phyloP scores from a whole-genome alignment of 2,329 filamentous ascomycete genomes.

The Aspergillus thermomutatus region DNA sequence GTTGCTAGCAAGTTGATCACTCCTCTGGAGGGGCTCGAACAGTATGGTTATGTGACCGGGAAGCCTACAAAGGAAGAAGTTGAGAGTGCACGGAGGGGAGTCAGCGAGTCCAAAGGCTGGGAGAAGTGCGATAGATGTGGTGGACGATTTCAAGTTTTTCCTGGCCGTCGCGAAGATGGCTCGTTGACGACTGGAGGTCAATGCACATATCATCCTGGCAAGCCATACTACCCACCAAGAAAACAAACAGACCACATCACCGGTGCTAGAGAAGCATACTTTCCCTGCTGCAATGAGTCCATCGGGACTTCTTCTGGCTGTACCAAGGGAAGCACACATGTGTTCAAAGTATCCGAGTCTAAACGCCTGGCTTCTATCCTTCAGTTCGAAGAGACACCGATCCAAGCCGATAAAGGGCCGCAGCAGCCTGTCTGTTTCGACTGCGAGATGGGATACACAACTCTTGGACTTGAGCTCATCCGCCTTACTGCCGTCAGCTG shows the following conservation, averaged over 20 bases:
- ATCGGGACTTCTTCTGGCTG: slow-evolving; percentile 74
- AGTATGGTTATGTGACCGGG: slow-evolving; percentile 70
- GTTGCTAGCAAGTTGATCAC: slow-evolving; percentile 63
- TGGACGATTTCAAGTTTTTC: slow-evolving; percentile 86
- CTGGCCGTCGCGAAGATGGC: slow-evolving; percentile 73
- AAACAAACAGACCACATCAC: slow-evolving; percentile 55
- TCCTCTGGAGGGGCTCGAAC: slow-evolving; percentile 60
- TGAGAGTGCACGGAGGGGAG: slow-evolving; percentile 60
- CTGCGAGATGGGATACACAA: slow-evolving; percentile 97
- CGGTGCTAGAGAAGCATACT: slow-evolving; percentile 59
- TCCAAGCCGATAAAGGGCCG: slow-evolving; percentile 27
- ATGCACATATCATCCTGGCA: slow-evolving; percentile 80
- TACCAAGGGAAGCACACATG: slow-evolving; percentile 67
- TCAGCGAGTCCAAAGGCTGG: slow-evolving; percentile 68
- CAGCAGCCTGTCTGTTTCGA: slow-evolving; percentile 71
- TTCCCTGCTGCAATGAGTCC: slow-evolving; percentile 73
- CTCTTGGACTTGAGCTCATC: slow-evolving; percentile 80
- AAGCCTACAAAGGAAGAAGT: slow-evolving; percentile 67
- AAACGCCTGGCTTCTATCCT: slow-evolving; percentile 74
- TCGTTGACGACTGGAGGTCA: slow-evolving; percentile 71
- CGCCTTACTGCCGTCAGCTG: slow-evolving; percentile 85
- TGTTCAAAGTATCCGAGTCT: slow-evolving; percentile 77
- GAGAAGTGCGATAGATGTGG: slow-evolving; percentile 87
- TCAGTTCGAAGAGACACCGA: slow-evolving; percentile 75
- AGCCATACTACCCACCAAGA: slow-evolving; percentile 57